phyloP scores from a whole-genome alignment of 169 alveolate genomes.

The Neospora caninum region DNA sequence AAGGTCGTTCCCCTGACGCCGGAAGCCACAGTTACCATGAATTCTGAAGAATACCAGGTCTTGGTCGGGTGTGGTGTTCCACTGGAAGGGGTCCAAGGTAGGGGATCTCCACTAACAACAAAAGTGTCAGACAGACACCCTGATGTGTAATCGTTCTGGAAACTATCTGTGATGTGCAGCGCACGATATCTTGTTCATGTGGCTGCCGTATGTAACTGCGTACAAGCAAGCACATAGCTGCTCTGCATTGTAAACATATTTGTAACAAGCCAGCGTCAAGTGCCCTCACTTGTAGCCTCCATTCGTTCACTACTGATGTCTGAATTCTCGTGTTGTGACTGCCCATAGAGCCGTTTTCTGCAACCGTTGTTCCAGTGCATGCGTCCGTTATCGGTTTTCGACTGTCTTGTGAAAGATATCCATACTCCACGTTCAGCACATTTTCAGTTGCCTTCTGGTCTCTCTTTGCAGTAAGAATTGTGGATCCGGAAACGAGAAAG shows the following conservation, averaged over 20 bases:
- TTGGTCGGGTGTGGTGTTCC: slow-evolving; percentile 71
- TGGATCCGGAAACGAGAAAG: slow-evolving; percentile 75
- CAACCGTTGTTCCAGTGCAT: too few relatives aligned
- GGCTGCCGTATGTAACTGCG: not conserved
- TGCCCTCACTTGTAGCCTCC: not conserved
- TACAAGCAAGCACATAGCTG: not conserved
- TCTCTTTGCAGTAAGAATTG: slow-evolving; percentile 70
- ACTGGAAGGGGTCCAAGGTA: slow-evolving; percentile 62
- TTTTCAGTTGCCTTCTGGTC: too few relatives aligned
- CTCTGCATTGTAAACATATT: not conserved
- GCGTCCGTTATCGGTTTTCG: too few relatives aligned
- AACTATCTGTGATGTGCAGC: not conserved
- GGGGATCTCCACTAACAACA: not conserved
- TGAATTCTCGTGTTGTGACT: too few relatives aligned
- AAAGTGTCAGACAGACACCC: not conserved
- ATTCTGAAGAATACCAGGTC: slow-evolving; percentile 55
- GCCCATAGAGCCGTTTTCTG: too few relatives aligned
- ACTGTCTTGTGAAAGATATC: too few relatives aligned
- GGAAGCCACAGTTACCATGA: slow-evolving; percentile 47
- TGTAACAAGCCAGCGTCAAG: not conserved
- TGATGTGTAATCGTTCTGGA: not conserved
- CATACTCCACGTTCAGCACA: too few relatives aligned
- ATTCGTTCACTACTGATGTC: not conserved
- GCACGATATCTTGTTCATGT: not conserved
- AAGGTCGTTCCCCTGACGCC: slow-evolving; percentile 56